phyloP scores from a whole-genome alignment of 768 basidiomycete species.

The Boletus sp. region DNA sequence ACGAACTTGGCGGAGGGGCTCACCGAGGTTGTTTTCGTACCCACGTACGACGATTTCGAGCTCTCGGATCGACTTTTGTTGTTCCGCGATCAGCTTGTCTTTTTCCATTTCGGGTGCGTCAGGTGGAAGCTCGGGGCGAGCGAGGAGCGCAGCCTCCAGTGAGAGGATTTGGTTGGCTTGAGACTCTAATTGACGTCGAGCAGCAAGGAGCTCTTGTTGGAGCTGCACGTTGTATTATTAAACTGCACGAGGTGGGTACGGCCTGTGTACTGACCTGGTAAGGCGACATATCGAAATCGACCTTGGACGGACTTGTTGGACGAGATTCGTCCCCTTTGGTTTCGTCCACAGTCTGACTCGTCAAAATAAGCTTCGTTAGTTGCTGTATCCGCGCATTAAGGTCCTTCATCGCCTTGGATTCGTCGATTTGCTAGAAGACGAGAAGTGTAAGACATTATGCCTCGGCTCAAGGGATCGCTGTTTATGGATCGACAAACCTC shows the following conservation, averaged over 20 bases:
- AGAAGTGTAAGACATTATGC: not conserved
- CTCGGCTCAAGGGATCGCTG: not conserved
- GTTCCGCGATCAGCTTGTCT: conserved; percentile 69
- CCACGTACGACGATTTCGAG: conserved; percentile 70
- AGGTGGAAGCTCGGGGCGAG: conserved; percentile 64
- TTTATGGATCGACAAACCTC: conserved; percentile 35
- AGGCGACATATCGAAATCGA: conserved; percentile 88
- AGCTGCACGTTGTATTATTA: conserved; percentile 42
- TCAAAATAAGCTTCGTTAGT: conserved; percentile 80
- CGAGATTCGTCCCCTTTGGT: conserved; percentile 66
- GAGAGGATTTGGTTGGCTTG: conserved; percentile 84
- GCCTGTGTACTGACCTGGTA: conserved; percentile 55
- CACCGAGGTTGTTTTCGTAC: conserved; percentile 72
- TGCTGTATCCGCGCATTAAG: conserved; percentile 78
- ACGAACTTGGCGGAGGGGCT: conserved; percentile 60
- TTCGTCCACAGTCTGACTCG: conserved; percentile 80
- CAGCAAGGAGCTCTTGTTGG: conserved; percentile 83
- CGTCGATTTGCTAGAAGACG: conserved; percentile 67
- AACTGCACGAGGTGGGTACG: not conserved
- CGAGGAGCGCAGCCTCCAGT: conserved; percentile 71
- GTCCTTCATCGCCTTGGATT: conserved; percentile 82
- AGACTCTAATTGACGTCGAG: conserved; percentile 73
- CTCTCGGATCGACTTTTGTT: conserved; percentile 73
- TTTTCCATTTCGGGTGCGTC: conserved; percentile 72
- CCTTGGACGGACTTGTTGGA: conserved; percentile 79